Conservation (phyloP, 2,329 filamentous ascomycete species). For the Didymella exigua region DNA sequence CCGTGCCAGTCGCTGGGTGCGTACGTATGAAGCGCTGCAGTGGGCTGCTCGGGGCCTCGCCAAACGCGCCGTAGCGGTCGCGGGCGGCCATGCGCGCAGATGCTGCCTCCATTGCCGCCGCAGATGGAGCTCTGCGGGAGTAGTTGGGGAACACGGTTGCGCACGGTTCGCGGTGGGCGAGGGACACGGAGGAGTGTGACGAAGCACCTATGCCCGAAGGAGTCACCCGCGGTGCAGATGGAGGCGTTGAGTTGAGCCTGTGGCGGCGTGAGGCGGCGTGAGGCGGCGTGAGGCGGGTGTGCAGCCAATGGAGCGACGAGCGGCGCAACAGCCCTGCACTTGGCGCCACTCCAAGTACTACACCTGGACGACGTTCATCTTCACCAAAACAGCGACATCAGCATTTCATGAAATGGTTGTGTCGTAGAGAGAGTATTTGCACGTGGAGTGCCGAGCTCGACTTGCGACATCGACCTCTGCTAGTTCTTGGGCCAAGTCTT, state of each 20-base stretch:
- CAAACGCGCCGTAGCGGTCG: slow-evolving; percentile 87
- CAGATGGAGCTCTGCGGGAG: slow-evolving; percentile 20
- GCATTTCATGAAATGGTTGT: too few relatives aligned
- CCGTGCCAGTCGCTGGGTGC: slow-evolving; percentile 23
- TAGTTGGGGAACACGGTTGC: slow-evolving; percentile 21
- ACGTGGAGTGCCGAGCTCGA: too few relatives aligned
- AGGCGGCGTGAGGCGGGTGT: slow-evolving; percentile 13
- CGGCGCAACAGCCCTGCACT: not conserved
- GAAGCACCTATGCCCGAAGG: slow-evolving; percentile 17
- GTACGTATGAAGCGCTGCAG: slow-evolving; percentile 89
- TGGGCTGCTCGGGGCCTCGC: slow-evolving; percentile 78
- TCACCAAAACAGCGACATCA: too few relatives aligned
- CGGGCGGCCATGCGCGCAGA: slow-evolving; percentile 93
- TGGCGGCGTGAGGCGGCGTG: too few relatives aligned
- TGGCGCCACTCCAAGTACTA: not conserved
- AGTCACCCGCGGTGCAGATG: slow-evolving; percentile 13
- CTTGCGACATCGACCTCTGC: too few relatives aligned
- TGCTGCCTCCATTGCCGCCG: slow-evolving; percentile 77
- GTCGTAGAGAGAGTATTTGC: too few relatives aligned
- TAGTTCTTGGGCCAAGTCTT: too few relatives aligned
- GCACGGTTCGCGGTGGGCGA: slow-evolving; percentile 13
- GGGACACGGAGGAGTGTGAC: slow-evolving; percentile 17
- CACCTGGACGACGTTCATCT: not conserved
- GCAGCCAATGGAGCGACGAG: slow-evolving; percentile 6
- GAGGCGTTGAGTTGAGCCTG: slow-evolving; percentile 14